phyloP scores from a whole-genome alignment of 2,329 filamentous ascomycete genomes.

The Fusarium sp. region DNA sequence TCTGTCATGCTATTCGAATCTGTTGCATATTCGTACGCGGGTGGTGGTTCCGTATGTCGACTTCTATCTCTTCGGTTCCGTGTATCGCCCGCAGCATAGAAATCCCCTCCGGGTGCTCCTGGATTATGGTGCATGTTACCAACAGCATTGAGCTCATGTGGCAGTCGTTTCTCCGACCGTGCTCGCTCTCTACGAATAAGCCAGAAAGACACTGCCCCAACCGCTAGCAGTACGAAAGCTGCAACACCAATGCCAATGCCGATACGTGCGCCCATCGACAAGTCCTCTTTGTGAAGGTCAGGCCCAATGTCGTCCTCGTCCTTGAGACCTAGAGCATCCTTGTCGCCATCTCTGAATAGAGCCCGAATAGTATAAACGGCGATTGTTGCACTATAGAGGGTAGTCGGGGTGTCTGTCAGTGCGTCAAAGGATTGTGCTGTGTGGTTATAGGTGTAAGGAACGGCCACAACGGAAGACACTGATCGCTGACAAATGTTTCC shows the following conservation, averaged over 20 bases:
- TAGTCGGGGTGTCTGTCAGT: slow-evolving; percentile 50
- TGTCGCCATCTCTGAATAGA: slow-evolving; percentile 51
- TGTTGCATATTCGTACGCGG: slow-evolving; percentile 45
- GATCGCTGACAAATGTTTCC: slow-evolving; percentile 49
- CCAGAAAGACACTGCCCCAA: slow-evolving; percentile 42
- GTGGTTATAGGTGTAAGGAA: slow-evolving; percentile 50
- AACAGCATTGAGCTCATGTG: slow-evolving; percentile 41
- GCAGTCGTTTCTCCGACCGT: slow-evolving; percentile 28
- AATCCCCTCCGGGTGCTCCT: slow-evolving; percentile 21
- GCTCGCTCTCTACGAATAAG: slow-evolving; percentile 41
- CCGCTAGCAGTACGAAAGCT: slow-evolving; percentile 43
- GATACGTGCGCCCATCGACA: slow-evolving; percentile 48
- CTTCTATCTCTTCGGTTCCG: slow-evolving; percentile 25
- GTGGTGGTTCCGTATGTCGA: slow-evolving; percentile 43
- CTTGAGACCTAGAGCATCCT: slow-evolving; percentile 46
- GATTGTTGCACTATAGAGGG: slow-evolving; percentile 50
- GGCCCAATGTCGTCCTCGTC: slow-evolving; percentile 47
- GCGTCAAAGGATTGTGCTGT: slow-evolving; percentile 50
- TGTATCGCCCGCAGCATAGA: slow-evolving; percentile 27
- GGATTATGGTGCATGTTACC: slow-evolving; percentile 27
- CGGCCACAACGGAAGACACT: slow-evolving; percentile 49
- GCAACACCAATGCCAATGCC: slow-evolving; percentile 50
- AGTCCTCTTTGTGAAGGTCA: slow-evolving; percentile 16
- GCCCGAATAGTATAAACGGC: slow-evolving; percentile 51
- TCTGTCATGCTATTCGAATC: slow-evolving; percentile 39